Evolutionary conservation across 148 eudicot genomes (phyloP).

Genomic region (Camellia japonica): DNA sequence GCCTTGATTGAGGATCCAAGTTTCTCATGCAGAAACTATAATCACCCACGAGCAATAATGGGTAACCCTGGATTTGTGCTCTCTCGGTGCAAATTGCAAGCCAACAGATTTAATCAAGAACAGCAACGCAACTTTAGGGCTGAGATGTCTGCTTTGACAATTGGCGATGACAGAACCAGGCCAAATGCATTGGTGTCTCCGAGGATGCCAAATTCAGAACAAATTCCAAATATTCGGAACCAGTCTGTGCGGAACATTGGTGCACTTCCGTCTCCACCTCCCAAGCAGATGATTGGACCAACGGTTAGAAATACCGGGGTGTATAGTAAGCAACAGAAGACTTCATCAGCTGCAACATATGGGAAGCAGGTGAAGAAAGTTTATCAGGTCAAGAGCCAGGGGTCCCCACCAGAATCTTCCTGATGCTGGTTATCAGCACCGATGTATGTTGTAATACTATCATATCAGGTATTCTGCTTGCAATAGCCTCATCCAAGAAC

Average conservation of each 20-base stretch:
- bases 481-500: neutral
- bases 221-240: slow-evolving; percentile 24
- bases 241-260: slow-evolving; percentile 35
- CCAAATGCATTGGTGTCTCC: slow-evolving; percentile 30
- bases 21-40: slow-evolving; percentile 15
- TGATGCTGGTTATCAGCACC: slow-evolving; percentile 42
- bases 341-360: slow-evolving; percentile 12
- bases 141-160: slow-evolving; percentile 58
- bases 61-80: slow-evolving; percentile 24
- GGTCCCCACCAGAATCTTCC: slow-evolving; percentile 19
- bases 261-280: slow-evolving; percentile 73
- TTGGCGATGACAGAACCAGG: slow-evolving; percentile 41
- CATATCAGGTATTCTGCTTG: neutral
- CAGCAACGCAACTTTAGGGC: slow-evolving; percentile 37
- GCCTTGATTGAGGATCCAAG: slow-evolving; percentile 30
- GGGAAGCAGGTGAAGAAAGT: slow-evolving; percentile 47
- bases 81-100: slow-evolving; percentile 38
- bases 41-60: neutral
- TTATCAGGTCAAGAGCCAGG: slow-evolving; percentile 53
- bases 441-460: neutral
- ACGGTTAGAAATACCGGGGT: slow-evolving; percentile 25
- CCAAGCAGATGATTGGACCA: slow-evolving; percentile 52
- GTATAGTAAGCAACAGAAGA: slow-evolving; percentile 32
- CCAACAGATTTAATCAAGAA: slow-evolving; percentile 36
- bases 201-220: slow-evolving; percentile 39